Evolutionary conservation across 257 asterid species (phyloP), one percentile per base, ranked within the genome.

Genomic region (Henckelia pumila): DNA sequence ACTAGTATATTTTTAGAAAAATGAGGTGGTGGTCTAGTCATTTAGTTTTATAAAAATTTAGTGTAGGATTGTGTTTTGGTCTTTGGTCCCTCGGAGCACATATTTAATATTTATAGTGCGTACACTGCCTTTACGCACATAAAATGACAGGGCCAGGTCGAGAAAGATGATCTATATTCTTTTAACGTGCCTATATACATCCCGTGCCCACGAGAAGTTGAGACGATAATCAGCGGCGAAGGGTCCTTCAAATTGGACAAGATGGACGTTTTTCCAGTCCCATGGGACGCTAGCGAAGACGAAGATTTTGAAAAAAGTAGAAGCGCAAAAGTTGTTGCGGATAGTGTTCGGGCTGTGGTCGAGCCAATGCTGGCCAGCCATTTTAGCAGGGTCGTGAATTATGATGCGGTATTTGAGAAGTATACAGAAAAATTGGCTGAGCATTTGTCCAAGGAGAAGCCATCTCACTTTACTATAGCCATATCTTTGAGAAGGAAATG

Each of bases 161-260:
- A 68, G 61, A 19, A 23, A 59, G 73, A 69, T 8, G 69, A 77
- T 28, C 13, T 77, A 21, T 68, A 72, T 49, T 64, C 81, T 8
- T 73, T 77, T 28, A 77, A 77, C 56, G 35, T 77, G 56, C 78
- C 78, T 11, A 19, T 70, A 4, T 77, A 77, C 47, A 20, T 25
- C 20, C 75, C 81, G 2, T 28, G 69, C n/a, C 22, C 24, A n/a
- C 66, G 65, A 63, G 81, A 77, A 63, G 60, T 73, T 8, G 62
- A 69, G 64, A 26, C 55, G 13, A 60, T 69, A n/a, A 55, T 77
- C 17, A 30, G 26, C 47, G 21, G 7, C 7, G 75, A 77, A 56
- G 81, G 73, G 23, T 77, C 81, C 62, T 72, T 77, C 70, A 59
- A 20, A 19, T 68, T 77, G 61, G 63, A 77, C 49, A 63, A 29